Evolutionary conservation across 768 basidiomycete species (phyloP).

Genomic region (Suillus spraguei): DNA sequence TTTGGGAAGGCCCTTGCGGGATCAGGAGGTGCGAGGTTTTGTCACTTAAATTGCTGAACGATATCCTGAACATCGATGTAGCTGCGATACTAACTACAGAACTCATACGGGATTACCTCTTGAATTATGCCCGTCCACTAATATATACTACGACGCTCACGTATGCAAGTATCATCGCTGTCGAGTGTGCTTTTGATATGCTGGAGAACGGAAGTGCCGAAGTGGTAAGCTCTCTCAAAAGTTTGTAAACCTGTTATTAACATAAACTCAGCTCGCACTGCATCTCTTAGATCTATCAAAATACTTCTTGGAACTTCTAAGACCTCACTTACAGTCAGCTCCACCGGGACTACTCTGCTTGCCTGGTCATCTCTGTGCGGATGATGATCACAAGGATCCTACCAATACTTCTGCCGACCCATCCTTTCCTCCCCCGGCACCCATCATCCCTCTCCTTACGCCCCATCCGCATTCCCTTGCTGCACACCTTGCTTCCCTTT

Average conservation of each 20-base stretch:
- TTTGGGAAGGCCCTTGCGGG: slow-evolving; percentile 92
- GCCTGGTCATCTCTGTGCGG: slow-evolving; percentile 22
- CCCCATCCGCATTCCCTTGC: slow-evolving; percentile 76
- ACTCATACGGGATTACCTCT: slow-evolving; percentile 77
- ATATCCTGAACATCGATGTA: slow-evolving; percentile 22
- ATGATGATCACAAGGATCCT: background rate
- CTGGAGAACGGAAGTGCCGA: slow-evolving; percentile 68
- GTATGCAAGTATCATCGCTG: slow-evolving; percentile 73
- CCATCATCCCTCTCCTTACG: slow-evolving; percentile 87
- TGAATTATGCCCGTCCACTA: slow-evolving; percentile 90
- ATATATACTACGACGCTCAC: slow-evolving; percentile 91
- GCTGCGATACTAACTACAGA: slow-evolving; percentile 78
- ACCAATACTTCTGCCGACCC: background rate
- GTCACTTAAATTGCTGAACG: slow-evolving; percentile 1
- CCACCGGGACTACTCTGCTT: slow-evolving; percentile 29
- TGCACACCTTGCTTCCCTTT: slow-evolving; percentile 22
- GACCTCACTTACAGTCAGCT: slow-evolving; percentile 30
- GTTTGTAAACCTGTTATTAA: slow-evolving; percentile 24
- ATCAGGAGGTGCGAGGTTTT: slow-evolving; percentile 69
- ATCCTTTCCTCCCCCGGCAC: slow-evolving; percentile 45
- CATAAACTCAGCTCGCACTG: slow-evolving; percentile 37
- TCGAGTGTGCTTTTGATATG: slow-evolving; percentile 79
- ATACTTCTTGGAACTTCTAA: slow-evolving; percentile 38
- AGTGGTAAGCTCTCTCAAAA: slow-evolving; percentile 34
- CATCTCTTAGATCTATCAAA: slow-evolving; percentile 23